Percentiles rank a stretch among this genome's conserved stretches.
These are phyloP conservation scores for Eustoma russellianum DNA, from an alignment of 257 asterid species.

Conservation along the genomic window DNA sequence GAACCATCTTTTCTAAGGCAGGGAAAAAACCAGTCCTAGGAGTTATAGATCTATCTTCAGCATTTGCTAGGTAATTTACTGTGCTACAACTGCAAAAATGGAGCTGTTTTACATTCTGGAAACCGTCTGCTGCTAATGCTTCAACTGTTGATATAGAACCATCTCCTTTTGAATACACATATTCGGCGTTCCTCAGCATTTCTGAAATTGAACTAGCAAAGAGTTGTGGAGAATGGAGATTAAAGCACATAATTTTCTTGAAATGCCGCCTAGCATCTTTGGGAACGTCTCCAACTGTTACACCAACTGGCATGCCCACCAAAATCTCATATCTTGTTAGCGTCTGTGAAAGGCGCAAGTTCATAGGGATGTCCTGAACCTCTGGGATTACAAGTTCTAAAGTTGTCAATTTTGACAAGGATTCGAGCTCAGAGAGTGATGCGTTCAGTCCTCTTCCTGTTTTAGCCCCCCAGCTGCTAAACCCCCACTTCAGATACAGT, in stretches of 20 bases:
- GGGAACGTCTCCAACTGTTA: neutral
- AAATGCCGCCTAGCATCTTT: neutral
- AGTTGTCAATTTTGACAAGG: slow-evolving; percentile 3
- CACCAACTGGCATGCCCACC: neutral
- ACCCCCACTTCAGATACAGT: slow-evolving; percentile 1
- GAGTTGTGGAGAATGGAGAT: neutral
- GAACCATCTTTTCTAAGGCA: neutral
- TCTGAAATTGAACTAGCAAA: neutral
- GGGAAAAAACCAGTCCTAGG: neutral
- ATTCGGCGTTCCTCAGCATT: slow-evolving; percentile 8
- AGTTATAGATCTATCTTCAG: neutral
- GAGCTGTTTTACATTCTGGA: slow-evolving; percentile 3
- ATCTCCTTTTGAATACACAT: neutral
- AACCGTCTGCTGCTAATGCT: neutral
- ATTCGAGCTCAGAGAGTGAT: slow-evolving; percentile 9
- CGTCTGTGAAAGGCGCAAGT: neutral
- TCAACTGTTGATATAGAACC: neutral
- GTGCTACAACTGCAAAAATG: neutral
- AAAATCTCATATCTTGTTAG: slow-evolving; percentile 1
- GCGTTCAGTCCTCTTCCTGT: slow-evolving; percentile 4
- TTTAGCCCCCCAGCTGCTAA: neutral
- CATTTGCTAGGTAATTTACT: neutral
- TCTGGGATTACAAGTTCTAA: neutral
- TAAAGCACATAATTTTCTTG: slow-evolving; percentile 1
- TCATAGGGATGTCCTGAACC: neutral